Conservation (phyloP, 2,329 filamentous ascomycete genomes). For the Exophiala alcalophila region DNA sequence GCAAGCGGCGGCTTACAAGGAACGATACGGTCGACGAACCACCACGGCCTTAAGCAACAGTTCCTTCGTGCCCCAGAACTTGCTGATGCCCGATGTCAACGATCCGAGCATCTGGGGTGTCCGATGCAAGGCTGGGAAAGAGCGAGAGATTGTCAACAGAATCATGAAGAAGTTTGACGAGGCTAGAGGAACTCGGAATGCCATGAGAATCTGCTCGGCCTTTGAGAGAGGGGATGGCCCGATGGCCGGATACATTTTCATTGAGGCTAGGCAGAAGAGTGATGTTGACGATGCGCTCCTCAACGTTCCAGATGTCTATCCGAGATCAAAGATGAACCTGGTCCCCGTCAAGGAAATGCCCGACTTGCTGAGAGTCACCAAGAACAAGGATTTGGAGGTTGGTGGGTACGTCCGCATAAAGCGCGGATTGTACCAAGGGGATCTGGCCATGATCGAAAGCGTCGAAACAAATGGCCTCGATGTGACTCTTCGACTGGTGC, state of each 20-base stretch:
- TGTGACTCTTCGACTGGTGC: constrained; percentile 81
- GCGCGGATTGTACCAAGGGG: constrained; percentile 76
- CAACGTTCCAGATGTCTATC: constrained; percentile 84
- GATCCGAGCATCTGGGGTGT: constrained; percentile 96
- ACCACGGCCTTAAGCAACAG: constrained; percentile 64
- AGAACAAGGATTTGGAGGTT: constrained; percentile 77
- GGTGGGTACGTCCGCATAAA: constrained; percentile 90
- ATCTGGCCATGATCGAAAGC: constrained; percentile 87
- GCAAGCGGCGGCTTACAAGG: constrained; percentile 78
- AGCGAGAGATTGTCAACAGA: constrained; percentile 81
- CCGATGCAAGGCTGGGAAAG: constrained; percentile 90
- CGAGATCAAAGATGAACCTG: constrained; percentile 77
- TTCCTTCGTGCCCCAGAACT: constrained; percentile 74
- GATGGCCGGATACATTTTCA: constrained; percentile 94
- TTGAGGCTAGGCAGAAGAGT: constrained; percentile 82
- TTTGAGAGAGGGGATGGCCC: constrained; percentile 78
- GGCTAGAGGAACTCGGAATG: constrained; percentile 70
- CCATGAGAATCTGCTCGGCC: constrained; percentile 79
- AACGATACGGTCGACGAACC: constrained; percentile 80
- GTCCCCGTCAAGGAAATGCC: constrained; percentile 98
- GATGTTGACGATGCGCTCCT: constrained; percentile 82
- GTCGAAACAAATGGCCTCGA: constrained; percentile 91
- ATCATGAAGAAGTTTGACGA: constrained; percentile 90
- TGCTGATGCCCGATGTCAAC: constrained; percentile 87
- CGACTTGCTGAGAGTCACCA: constrained; percentile 84